Evolutionary conservation across 1,139 yeast species (phyloP).

Genomic region (Trichomonascaceae sp.): DNA sequence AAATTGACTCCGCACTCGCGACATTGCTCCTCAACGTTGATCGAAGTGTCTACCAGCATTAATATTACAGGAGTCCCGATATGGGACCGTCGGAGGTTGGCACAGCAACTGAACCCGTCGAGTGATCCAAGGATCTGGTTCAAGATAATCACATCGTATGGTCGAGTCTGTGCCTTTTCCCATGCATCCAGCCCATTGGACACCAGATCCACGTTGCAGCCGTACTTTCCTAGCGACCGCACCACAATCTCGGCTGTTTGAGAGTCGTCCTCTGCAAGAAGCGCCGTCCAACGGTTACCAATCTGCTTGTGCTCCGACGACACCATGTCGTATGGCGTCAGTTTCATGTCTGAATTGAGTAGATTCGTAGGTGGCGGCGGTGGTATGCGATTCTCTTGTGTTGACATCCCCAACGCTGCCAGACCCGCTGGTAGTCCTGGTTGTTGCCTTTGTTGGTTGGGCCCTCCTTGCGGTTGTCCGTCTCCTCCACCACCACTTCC

Average conservation of each 20-base stretch:
- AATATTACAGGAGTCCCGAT: constrained; percentile 81
- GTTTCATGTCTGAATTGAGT: not conserved
- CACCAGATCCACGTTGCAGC: constrained; percentile 86
- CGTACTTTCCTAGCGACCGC: constrained; percentile 74
- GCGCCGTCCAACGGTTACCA: constrained; percentile 27
- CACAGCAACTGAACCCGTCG: constrained; percentile 90
- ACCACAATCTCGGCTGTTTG: constrained; percentile 41
- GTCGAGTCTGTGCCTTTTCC: constrained; percentile 45
- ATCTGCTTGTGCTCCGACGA: not conserved
- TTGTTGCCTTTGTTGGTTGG: not conserved
- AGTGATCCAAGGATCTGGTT: constrained; percentile 90
- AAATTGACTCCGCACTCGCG: not conserved
- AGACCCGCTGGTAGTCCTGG: not conserved
- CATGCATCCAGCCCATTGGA: constrained; percentile 89
- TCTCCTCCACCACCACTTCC: no score
- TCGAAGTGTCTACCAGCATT: constrained; percentile 39
- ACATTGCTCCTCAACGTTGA: not conserved
- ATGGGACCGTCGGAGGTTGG: constrained; percentile 73
- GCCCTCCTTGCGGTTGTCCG: not conserved
- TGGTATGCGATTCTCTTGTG: not conserved
- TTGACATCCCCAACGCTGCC: not conserved
- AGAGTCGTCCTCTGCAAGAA: constrained; percentile 76
- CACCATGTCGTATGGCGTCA: not conserved
- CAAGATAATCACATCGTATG: constrained; percentile 74
- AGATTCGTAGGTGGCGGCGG: not conserved